phyloP scores from a whole-genome alignment of 2,329 filamentous ascomycete species.

The Didymosphaeria variabile region DNA sequence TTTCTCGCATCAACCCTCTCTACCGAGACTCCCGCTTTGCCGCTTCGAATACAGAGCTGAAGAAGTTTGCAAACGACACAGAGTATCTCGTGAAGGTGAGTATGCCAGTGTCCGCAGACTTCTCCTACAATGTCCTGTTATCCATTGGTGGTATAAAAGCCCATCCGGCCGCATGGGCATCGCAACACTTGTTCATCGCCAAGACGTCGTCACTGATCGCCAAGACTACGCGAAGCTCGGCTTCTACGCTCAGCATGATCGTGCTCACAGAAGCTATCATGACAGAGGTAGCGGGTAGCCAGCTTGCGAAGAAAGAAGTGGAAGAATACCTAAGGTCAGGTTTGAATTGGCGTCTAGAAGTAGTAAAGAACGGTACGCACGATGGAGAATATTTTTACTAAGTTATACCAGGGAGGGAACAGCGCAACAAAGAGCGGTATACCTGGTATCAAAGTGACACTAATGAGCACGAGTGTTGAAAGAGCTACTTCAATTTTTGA shows the following conservation, averaged over 20 bases:
- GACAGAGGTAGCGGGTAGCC: not conserved
- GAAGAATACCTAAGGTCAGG: not conserved
- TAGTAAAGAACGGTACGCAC: not conserved
- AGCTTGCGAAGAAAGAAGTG: not conserved
- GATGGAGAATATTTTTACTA: not conserved
- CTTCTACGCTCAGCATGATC: not conserved
- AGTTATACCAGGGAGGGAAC: not conserved
- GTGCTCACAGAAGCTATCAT: not conserved
- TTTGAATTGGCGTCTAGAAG: constrained; percentile 3
- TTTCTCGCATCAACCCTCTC: constrained; percentile 20
- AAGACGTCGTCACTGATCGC: not conserved
- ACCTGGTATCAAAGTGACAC: not conserved
- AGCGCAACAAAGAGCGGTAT: not conserved
- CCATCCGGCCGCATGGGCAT: not conserved
- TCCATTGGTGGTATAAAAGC: not conserved
- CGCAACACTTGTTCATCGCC: not conserved
- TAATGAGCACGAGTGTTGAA: constrained; percentile 5
- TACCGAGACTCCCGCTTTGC: not conserved
- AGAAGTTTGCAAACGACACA: not conserved
- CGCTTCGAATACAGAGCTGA: not conserved
- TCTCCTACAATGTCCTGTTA: constrained; percentile 1
- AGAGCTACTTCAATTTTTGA: not conserved
- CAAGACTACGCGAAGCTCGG: not conserved
- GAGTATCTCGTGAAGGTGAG: not conserved
- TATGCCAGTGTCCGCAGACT: not conserved